Base-by-base conservation (phyloP, 2,329 filamentous ascomycete genomes). In the Cladophialophora exuberans region DNA sequence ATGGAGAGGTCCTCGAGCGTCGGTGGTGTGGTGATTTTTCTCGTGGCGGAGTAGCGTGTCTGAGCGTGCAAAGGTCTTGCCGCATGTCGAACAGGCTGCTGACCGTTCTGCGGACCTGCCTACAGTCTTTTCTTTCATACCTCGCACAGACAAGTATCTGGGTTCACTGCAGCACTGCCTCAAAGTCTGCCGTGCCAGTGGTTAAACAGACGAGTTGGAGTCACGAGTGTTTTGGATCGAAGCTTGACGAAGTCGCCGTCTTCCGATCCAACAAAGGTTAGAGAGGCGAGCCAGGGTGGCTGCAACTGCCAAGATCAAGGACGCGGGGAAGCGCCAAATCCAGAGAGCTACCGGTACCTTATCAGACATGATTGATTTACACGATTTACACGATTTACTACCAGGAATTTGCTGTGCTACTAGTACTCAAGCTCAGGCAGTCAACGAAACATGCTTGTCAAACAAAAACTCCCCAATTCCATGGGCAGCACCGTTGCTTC, bases 11-110 rank as follows among this genome's bases (percentile, higher is more conserved):
- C 65, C 71, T 10, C 60, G 51, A 45, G 58, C 60, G 30, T 56
- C 52, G 18, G 66, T 61, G 17, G 68, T 67, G 65, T 73, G 72
- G 46, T 74, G 72, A 52, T 69, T 74, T 51, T 73, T 60, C 46
- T 72, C 70, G 56, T 74, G 72, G 15, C 72, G 72, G 62, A 74
- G 71, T 6, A 74, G 68, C 1, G 72, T 74, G 54, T 74, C 72
- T 39, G 56, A 60, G 25, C 60, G 57, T 13, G 60, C 57, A 31
- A 62, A 62, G 6, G 54, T 53, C 39, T 60, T 62, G 23, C 57
- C 54, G 33, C 59, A 62, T 1, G 25, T 44, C 23, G 35, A 23
- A 52, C 57, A 60, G 22, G 54, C 57, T 28, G 57, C 50, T n/a
- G 57, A 60, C 15, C 57, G 44, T 35, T 56, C 57, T 13, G 18